Base-by-base conservation (phyloP, 148 eudicot species). In the Camellia granthamiana region DNA sequence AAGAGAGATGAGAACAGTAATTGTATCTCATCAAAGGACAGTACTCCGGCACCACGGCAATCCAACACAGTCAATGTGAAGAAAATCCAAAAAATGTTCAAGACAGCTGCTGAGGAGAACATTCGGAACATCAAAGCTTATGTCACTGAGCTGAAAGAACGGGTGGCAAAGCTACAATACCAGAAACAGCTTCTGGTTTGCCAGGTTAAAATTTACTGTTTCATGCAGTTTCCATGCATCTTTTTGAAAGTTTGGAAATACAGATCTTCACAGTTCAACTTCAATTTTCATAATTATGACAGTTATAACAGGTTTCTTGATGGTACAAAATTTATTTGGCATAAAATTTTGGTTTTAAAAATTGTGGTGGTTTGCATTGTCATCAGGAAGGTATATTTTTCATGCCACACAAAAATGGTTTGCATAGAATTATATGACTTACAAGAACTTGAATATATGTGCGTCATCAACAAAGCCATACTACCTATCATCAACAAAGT, bases 81-180 rank as follows among this genome's bases (percentile, higher is more conserved):
- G 88, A 96, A 90, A 85, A 85, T 96, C 87, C 94, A 93, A 84
- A 90, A 86, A 62, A 92, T 89, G 91, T 96, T 96, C 72, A 92
- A 94, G 88, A 90, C 84, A 79, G 97, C 98, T 55, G 89, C 94
- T 19, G 99, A 97, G 84, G 99, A 94, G 81, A 94, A 88, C 79
- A 91, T 93, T 15, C 88, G 89, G 69, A 92, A 90, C 83, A 97
- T 97, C 66, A 91, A 90, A 84, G 84, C 93, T 63, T 94, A 94
- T 82, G 98, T 97, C 67, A 94, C 92, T 38, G 98, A 94, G 81
- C 86, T 97, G 69, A 94, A 92, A 88, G 99, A 94, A 84, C 82
- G 98, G 69, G 99, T 97, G 23, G 95, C 98, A 55, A 94, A 97
- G 88, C 93, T 97, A 84, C 99, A 97, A 82, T 97, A 94, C 85